Evolutionary conservation across 2,329 filamentous ascomycete species (phyloP), one percentile per base, ranked within the genome.

Genomic region (Eurotiales sp.): DNA sequence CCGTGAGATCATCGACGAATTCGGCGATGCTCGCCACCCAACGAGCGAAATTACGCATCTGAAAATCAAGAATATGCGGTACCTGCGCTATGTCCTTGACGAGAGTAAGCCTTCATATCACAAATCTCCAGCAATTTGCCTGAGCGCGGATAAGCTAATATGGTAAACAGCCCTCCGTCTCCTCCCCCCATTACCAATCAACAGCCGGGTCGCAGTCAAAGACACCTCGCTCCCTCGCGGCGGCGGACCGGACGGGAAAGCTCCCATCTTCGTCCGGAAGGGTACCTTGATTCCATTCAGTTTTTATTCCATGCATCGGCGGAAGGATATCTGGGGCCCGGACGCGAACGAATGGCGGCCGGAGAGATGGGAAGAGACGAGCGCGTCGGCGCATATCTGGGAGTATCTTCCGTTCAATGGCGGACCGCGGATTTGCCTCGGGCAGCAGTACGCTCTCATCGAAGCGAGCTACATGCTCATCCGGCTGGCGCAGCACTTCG

Each of bases 251-350:
- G 46, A 54, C 22, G 70, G 75, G 32, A 67, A 70, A 2, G 71
- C 76, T 36, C 87, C 86, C 0, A 63, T 92, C 2, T 81, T 83
- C 51, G 70, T 90, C 6, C 78, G 80, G 52, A 85, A 87, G 66
- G 81, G 85, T 61, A 83, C 83, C 1, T 68, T 78, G 6, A 74
- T 93, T 54, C 75, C 71, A 36, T 93, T 90, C 74, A 83, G 77
- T 43, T 76, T 85, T 0, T 78, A 88, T 46, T 69, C 81, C 4
- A 87, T 92, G 86, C 88, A 93, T 62, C 82, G 88, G 1, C 80
- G 86, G n/a, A 66, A 64, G 27, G 76, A 79, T 29, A 62, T 73
- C 53, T 79, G 69, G 63, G 75, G 75, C 2, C 46, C 61, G 0
- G 76, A 79, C 40, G 73, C 74, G 1, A 66, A 74, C 0, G 53